These are phyloP conservation scores for Vigna angularis DNA, from an alignment of 306 rosid species.

Conservation along the genomic window DNA sequence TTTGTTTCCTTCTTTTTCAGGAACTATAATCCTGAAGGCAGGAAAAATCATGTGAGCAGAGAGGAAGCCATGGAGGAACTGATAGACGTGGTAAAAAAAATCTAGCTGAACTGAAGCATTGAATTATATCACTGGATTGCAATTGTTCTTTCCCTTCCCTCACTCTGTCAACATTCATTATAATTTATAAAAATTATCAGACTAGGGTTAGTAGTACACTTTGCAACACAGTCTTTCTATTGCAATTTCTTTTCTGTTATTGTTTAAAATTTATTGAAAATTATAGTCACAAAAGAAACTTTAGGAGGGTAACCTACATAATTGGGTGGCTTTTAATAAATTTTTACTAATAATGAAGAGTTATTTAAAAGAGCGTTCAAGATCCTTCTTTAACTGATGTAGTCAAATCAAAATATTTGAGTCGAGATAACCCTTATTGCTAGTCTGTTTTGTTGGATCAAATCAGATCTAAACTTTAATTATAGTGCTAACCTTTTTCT, in stretches of 20 bases:
- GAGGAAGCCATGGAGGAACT: constrained; percentile 91
- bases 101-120: constrained; percentile 6
- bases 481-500: not conserved
- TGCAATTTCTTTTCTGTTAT: not conserved
- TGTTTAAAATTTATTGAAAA: not conserved
- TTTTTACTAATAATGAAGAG: not conserved
- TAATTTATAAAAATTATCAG: not conserved
- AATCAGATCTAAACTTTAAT: too few relatives aligned
- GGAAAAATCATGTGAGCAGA: constrained; percentile 76
- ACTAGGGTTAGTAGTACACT: not conserved
- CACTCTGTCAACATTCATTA: too few relatives aligned
- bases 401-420: too few relatives aligned
- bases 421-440: too few relatives aligned
- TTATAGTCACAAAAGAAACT: not conserved
- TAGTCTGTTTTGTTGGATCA: too few relatives aligned
- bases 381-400: too few relatives aligned
- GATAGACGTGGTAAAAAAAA: constrained; percentile 76
- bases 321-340: not conserved
- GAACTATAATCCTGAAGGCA: constrained; percentile 75
- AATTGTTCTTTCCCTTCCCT: too few relatives aligned
- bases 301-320: not conserved
- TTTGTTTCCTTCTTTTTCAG: constrained; percentile 46
- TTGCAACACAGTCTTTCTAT: not conserved
- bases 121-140: too few relatives aligned
- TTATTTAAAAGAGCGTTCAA: not conserved